These are phyloP conservation scores for Rhodotorula taiwanensis DNA, from an alignment of 768 basidiomycete species.

Conservation along the genomic window DNA sequence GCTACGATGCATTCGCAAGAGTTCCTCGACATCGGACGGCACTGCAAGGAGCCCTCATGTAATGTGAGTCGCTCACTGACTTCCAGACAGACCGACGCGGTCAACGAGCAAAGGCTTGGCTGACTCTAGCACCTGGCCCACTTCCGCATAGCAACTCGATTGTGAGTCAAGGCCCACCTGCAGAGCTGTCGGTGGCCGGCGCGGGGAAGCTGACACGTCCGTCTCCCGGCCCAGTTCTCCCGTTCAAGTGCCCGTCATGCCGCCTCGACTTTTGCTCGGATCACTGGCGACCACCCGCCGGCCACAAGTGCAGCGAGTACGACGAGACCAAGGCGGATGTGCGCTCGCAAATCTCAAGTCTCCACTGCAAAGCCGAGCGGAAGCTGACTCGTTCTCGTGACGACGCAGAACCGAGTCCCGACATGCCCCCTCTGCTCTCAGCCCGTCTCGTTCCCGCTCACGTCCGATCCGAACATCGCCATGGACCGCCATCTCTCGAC, in stretches of 20 bases:
- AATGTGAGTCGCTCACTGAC: background rate
- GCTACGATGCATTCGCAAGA: conserved; percentile 15
- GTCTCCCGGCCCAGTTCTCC: conserved; percentile 11
- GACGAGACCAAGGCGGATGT: conserved; percentile 19
- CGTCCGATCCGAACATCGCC: conserved; percentile 27
- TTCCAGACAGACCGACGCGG: background rate
- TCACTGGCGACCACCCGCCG: conserved; percentile 25
- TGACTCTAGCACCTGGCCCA: background rate
- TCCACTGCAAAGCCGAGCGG: no score
- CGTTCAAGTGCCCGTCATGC: conserved; percentile 35
- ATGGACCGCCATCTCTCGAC: conserved; percentile 35
- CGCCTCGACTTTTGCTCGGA: conserved; percentile 10
- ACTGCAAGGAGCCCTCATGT: conserved; percentile 23
- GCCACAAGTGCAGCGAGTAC: conserved; percentile 12
- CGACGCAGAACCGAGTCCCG: conserved; percentile 30
- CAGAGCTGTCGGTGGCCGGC: background rate
- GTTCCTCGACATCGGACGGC: conserved; percentile 39
- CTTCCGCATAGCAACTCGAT: conserved; percentile 23
- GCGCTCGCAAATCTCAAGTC: background rate
- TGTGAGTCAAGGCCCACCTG: background rate
- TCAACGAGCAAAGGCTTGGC: background rate
- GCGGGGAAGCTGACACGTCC: background rate
- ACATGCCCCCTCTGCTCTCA: conserved; percentile 34
- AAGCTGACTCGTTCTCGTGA: no score
- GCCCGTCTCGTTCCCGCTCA: conserved; percentile 17